These are phyloP conservation scores for Straminergon stramineum DNA, from an alignment of 225 moss, liverwort and hornwort species.

Conservation along the genomic window DNA sequence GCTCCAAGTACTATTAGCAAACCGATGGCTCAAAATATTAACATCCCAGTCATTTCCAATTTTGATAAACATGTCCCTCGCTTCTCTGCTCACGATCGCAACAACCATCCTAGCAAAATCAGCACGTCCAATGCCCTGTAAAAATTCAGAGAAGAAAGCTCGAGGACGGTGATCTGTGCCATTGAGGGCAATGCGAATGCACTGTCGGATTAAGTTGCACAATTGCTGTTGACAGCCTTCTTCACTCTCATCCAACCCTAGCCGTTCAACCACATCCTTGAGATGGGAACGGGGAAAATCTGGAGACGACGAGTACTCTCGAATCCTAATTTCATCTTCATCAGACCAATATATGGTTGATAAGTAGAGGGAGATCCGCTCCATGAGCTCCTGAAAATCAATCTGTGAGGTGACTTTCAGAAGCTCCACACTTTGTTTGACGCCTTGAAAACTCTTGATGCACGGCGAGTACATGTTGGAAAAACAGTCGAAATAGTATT, in stretches of 20 bases:
- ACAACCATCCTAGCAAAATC: neutral
- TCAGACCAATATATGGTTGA: constrained; percentile 8
- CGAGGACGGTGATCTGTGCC: neutral
- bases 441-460: neutral
- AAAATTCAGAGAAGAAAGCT: neutral
- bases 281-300: neutral
- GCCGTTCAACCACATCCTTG: constrained; percentile 1
- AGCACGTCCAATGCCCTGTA: neutral
- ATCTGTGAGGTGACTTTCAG: constrained; percentile 16
- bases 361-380: neutral
- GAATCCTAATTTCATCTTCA: constrained; percentile 2
- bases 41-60: neutral
- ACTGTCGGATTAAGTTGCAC: neutral
- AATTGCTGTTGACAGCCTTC: neutral
- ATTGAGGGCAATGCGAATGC: neutral
- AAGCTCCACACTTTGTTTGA: neutral
- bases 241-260: constrained; percentile 4
- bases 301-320: neutral
- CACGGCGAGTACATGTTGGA: constrained; percentile 1
- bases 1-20: neutral
- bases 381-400: neutral
- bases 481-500: constrained; percentile 5
- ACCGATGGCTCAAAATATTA: neutral
- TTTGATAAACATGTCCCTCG: neutral
- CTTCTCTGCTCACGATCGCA: neutral